A percentile compares a stretch with the other conserved stretches of the same genome.
Conservation (phyloP, 2,329 filamentous ascomycete genomes). For the Plectosphaerella cucumerina region DNA sequence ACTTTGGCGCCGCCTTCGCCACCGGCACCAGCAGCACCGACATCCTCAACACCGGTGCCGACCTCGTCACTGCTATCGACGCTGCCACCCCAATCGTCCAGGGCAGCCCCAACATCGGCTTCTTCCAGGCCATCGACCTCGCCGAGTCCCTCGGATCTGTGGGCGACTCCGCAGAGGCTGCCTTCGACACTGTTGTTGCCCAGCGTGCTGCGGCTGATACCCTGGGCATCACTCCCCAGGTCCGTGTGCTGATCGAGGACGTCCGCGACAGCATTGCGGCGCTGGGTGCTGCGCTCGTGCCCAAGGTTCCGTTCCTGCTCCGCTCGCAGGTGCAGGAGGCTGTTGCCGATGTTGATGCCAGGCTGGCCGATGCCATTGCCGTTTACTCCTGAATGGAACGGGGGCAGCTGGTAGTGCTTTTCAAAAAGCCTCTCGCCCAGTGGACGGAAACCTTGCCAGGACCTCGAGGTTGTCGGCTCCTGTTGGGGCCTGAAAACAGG, state of each 20-base stretch:
- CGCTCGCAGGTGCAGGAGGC: not conserved
- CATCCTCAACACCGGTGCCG: not conserved
- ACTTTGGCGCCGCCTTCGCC: not conserved
- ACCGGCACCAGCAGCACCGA: not conserved
- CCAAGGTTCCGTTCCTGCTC: not conserved
- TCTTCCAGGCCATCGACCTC: not conserved
- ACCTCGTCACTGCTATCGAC: not conserved
- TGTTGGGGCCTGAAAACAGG: too few relatives aligned
- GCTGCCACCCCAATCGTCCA: not conserved
- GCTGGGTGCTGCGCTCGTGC: not conserved
- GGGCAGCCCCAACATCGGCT: not conserved
- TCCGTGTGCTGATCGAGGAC: not conserved
- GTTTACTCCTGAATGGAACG: not conserved
- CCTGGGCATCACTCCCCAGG: not conserved
- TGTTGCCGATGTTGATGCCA: not conserved
- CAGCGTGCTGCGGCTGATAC: not conserved
- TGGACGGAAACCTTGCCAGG: too few relatives aligned
- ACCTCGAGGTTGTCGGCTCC: too few relatives aligned
- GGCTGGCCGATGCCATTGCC: not conserved
- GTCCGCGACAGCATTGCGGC: not conserved
- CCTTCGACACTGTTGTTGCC: not conserved
- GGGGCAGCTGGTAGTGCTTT: too few relatives aligned
- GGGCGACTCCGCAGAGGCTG: not conserved
- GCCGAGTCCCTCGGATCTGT: not conserved
- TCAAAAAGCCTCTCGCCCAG: too few relatives aligned